Conservation (phyloP, 2,329 filamentous ascomycete species). For the Zymoseptoria pseudotritici region DNA sequence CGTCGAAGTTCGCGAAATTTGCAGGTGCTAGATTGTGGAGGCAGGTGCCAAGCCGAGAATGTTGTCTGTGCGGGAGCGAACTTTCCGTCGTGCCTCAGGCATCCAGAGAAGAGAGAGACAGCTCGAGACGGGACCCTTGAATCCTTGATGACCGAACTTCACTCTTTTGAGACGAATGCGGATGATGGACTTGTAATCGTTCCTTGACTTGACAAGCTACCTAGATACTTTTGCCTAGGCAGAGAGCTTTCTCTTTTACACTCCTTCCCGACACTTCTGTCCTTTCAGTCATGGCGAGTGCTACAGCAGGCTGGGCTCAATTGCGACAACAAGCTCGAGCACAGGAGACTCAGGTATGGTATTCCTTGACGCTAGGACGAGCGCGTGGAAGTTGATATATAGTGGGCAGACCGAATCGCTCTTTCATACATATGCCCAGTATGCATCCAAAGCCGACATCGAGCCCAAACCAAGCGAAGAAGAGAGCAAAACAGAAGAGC, state of each 20-base stretch:
- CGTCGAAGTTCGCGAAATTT: neutral
- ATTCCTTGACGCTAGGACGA: constrained; percentile 6
- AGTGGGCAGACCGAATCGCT: constrained; percentile 66
- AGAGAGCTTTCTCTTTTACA: neutral
- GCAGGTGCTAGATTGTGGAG: neutral
- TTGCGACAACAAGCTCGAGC: constrained; percentile 84
- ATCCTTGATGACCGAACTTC: neutral
- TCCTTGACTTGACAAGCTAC: neutral
- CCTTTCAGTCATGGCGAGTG: constrained; percentile 37
- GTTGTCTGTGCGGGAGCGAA: neutral
- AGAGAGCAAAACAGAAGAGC: constrained; percentile 69
- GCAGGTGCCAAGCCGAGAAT: neutral
- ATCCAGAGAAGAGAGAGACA: neutral
- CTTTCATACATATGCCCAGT: constrained; percentile 85
- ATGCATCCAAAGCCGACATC: constrained; percentile 70
- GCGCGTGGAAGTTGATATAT: constrained; percentile 12
- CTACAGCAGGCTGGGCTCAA: constrained; percentile 68
- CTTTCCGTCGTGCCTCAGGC: neutral
- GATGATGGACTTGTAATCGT: neutral
- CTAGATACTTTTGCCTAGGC: neutral
- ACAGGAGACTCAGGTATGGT: constrained; percentile 74
- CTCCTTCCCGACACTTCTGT: neutral
- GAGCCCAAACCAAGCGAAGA: constrained; percentile 78
- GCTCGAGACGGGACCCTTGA: neutral
- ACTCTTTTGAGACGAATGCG: neutral